A percentile compares a stretch with the other conserved stretches of the same genome.
phyloP scores from a whole-genome alignment of 129 eudicot genomes.

The Pittosporum tobira region DNA sequence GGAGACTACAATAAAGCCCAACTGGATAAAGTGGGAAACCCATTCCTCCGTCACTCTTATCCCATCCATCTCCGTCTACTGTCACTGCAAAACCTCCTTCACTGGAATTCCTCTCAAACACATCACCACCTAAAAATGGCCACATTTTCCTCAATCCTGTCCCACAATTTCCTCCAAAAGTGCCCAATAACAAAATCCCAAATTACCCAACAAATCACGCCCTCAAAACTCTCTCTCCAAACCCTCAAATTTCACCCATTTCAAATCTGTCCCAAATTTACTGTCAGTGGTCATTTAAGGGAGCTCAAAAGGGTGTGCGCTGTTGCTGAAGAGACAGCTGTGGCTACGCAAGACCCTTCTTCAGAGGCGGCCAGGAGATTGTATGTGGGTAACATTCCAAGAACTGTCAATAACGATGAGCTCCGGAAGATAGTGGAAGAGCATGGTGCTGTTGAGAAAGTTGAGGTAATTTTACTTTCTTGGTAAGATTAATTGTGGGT shows the following conservation, averaged over 20 bases:
- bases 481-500: not conserved
- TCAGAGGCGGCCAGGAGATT: slow-evolving; percentile 52
- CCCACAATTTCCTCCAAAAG: slow-evolving; percentile 37
- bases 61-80: not conserved
- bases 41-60: slow-evolving; percentile 9
- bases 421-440: slow-evolving; percentile 52
- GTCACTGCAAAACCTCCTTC: slow-evolving; percentile 5
- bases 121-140: slow-evolving; percentile 21
- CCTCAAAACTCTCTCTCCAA: slow-evolving; percentile 15
- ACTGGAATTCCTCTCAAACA: not conserved
- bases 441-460: slow-evolving; percentile 78
- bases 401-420: slow-evolving; percentile 61
- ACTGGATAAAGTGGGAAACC: slow-evolving; percentile 46
- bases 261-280: slow-evolving; percentile 24
- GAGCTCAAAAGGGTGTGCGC: slow-evolving; percentile 32
- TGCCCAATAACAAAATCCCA: slow-evolving; percentile 33
- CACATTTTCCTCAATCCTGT: slow-evolving; percentile 43
- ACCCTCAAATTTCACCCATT: slow-evolving; percentile 13
- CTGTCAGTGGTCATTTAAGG: slow-evolving; percentile 18
- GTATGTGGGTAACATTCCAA: slow-evolving; percentile 84
- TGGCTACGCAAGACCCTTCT: slow-evolving; percentile 40
- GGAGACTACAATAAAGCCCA: no score
- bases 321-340: slow-evolving; percentile 43
- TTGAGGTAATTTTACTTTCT: slow-evolving; percentile 45
- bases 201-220: slow-evolving; percentile 26